These are phyloP conservation scores for Annulohypoxylon stygium DNA, from an alignment of 495 filamentous ascomycete genomes.

Conservation along the genomic window DNA sequence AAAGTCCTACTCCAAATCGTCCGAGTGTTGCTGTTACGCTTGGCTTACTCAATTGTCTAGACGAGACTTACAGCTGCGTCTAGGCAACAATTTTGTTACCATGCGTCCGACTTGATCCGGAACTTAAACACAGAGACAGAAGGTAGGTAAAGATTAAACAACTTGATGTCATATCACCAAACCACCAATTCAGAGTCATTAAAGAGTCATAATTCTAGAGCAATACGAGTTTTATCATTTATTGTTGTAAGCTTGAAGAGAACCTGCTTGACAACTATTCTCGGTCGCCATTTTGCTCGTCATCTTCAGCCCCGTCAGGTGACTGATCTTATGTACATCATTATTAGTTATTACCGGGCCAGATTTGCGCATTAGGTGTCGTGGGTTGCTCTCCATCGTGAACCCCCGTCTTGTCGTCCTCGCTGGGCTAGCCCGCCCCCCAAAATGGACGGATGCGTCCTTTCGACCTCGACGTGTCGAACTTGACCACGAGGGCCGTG, in stretches of 20 bases:
- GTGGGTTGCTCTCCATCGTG: conserved; percentile 41
- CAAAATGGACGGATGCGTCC: conserved; percentile 48
- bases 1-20: background rate
- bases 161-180: background rate
- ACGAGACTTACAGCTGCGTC: background rate
- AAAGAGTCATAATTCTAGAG: conserved; percentile 36
- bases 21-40: background rate
- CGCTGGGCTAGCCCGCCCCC: conserved; percentile 54
- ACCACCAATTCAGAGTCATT: background rate
- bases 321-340: conserved; percentile 50
- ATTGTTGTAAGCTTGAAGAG: conserved; percentile 50
- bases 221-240: conserved; percentile 51
- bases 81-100: no score
- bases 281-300: conserved; percentile 35
- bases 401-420: conserved; percentile 46
- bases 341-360: conserved; percentile 57
- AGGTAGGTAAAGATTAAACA: background rate
- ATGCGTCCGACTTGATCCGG: background rate
- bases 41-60: background rate
- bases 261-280: conserved; percentile 49
- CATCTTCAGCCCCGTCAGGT: conserved; percentile 29
- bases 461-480: conserved; percentile 41
- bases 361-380: conserved; percentile 53
- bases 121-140: background rate
- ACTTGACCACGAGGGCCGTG: conserved; percentile 21